Base-by-base conservation (phyloP, 805 yeast species). In the Metschnikowia noctiluminum region DNA sequence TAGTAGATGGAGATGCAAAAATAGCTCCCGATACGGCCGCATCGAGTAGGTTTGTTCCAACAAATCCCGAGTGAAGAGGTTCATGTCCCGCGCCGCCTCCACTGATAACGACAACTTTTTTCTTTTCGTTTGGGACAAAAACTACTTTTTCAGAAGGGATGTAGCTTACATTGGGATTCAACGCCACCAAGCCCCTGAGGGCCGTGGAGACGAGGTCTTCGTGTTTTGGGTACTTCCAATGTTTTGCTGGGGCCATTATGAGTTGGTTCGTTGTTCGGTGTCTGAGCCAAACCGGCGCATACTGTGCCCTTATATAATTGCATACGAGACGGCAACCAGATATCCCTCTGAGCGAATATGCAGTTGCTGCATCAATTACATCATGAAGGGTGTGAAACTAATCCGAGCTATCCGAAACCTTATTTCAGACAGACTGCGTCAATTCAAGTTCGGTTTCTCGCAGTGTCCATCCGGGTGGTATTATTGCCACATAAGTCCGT, bases 71-170 rank as follows among this genome's bases (percentile, higher is more conserved):
- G 61, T 92, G 97, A 4, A 90, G 76, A 27, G 97, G 97, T 67
- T 91, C 98, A 62, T 91, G 98, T 42, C 98, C 98, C 12, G 91
- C 82, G 28, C 97, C 97, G 48, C 98, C 98, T 51, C 97, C 97
- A 32, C 96, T 83, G 28, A 91, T 70, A 43, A 91, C 61, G 6
- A 88, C 79, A 39, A 90, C 86, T 59, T 87, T 85, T n/a, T 56
- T 40, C 15, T 64, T 58, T 40, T 64, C 60, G n/a, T 71, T 61
- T 15, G 76, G 70, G 50, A 73, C 69, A 63, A 68, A 79, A 10
- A 81, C 75, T 6, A 83, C 85, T 50, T 77, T 73, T 60, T 84
- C 87, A 7, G 74, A 59, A 35, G 81, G 81, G 42, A 84, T 77
- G 36, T 81, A 64, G 28, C 69, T 66, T 42, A 85, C 59, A 30